Evolutionary conservation across 371 early-diverging fungal species (phyloP), one percentile per base, ranked within the genome.

Genomic region (Mortierella sp.): DNA sequence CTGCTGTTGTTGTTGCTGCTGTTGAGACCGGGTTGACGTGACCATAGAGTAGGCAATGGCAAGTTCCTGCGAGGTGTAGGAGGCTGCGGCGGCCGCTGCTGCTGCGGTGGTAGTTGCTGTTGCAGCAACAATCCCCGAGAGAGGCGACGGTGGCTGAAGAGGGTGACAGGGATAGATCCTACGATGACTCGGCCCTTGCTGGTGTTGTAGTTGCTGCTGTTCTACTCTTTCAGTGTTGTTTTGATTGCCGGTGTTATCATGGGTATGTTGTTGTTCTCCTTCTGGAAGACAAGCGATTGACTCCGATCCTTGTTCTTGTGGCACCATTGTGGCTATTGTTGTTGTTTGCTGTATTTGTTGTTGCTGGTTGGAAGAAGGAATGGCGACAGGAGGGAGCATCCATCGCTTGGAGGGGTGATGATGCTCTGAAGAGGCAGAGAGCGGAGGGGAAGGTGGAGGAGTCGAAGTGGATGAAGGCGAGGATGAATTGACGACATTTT

Each of bases 1-100:
- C 40, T 71, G 71, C 31, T 69, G 55, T 31, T 69, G 55, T 31
- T 69, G 24, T 43, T 73, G 54, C 37, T 73, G 59, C 51, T 59
- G 69, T 3, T 73, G 69, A n/a, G 40, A 37, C 55, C 21, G 72
- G 10, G 72, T 72, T 0, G 80, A 80, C 4, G 77, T 81, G 13
- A 81, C 77, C 81, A 81, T 81, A n/a, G 81, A 81, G 48, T 77
- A 81, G 5, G 81, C 81, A 74, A 81, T 81, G 6, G 69, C 81
- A 13, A 81, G 77, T 40, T 81, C 81, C 54, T 76, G 81, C 1
- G 77, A 77, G 3, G 81, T 81, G 51, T 81, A 81, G 19, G 77
- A 72, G 14, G 73, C 77, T 1, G 81, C 69, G 0, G 73, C 77
- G 0, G 76, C 77, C 1, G 72, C 74, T 50, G 77, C 73, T 21